phyloP scores from a whole-genome alignment of 1,284 basidiomycete genomes.

The Irpex rosettiformis region DNA sequence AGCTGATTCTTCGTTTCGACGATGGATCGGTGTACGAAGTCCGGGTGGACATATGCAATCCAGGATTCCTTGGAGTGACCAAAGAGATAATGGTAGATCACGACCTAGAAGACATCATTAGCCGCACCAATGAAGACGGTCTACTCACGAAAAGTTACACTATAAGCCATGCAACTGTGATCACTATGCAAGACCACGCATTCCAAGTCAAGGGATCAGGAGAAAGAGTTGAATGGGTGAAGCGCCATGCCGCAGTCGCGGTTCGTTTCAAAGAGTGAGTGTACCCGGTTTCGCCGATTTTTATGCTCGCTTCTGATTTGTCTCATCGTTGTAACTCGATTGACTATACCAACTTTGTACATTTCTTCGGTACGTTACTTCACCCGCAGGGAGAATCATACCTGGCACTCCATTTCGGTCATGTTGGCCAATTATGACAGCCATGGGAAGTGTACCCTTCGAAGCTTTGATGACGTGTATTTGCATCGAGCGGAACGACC shows the following conservation, averaged over 20 bases:
- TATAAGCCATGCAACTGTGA: slow-evolving; percentile 54
- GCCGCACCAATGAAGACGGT: slow-evolving; percentile 22
- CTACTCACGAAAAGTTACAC: slow-evolving; percentile 31
- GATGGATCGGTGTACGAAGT: slow-evolving; percentile 55
- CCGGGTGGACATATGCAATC: slow-evolving; percentile 59
- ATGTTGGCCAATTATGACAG: slow-evolving; percentile 48
- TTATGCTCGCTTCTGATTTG: background rate
- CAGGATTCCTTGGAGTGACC: slow-evolving; percentile 49
- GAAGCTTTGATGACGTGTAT: slow-evolving; percentile 61
- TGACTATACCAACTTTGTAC: too few species aligned
- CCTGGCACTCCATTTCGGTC: slow-evolving; percentile 69
- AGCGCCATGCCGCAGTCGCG: slow-evolving; percentile 49
- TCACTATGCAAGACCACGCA: slow-evolving; percentile 28
- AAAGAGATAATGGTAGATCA: slow-evolving; percentile 57
- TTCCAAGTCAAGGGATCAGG: slow-evolving; percentile 14
- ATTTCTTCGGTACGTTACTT: background rate
- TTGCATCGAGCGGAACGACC: slow-evolving; percentile 19
- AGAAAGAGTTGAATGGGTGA: slow-evolving; percentile 40
- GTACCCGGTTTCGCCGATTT: background rate
- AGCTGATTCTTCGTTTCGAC: slow-evolving; percentile 50
- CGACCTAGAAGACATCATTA: slow-evolving; percentile 37
- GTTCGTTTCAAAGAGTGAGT: slow-evolving; percentile 37
- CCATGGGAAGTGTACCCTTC: slow-evolving; percentile 43
- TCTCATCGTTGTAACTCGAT: too few species aligned
- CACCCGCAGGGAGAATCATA: slow-evolving; percentile 21